Evolutionary conservation across 495 filamentous ascomycete species (phyloP), one percentile per base, ranked within the genome.

Genomic region (Amphirosellinia nigrospora): DNA sequence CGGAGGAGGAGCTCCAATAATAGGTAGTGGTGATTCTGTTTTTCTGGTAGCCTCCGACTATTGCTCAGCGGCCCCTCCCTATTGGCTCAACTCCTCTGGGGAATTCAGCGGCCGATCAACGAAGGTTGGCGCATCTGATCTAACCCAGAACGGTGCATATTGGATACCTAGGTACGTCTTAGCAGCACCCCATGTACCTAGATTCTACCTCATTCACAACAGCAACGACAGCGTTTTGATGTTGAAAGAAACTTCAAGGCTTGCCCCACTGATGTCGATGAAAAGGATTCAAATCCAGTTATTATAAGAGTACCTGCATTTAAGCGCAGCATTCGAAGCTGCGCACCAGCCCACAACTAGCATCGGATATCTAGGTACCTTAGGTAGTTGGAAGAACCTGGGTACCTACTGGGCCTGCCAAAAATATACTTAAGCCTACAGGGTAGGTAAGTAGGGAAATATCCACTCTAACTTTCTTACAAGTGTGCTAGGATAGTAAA

Each of bases 21-120:
- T 46, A 73, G 58, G 69, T 46, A 73, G 71, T 75, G 36, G 68
- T 61, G 62, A 68, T 74, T 60, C 70, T 65, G 62, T 70, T 74
- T 77, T 69, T 69, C 43, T 41, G 67, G 43, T 63, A 63, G 46
- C 58, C 67, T 62, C 36, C 36, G 52, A 58, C 58, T 55, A 30
- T 28, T 32, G 58, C 15, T 63, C 32, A 41, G 23, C 30, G 21
- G 5, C 67, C 8, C n/a, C 58, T 55, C 53, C 34, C 58, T 63
- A 69, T 69, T 69, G 67, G 67, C 58, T 50, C 58, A 63, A 50
- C 26, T 53, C 6, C 36, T 63, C 67, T 63, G 67, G 56, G 66
- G 55, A 43, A 69, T 52, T 26, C 38, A n/a, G n/a, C 48, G 9
- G 10, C 21, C 9, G 23, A 36, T 28, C 26, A 4, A 28, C n/a